phyloP scores from a whole-genome alignment of 768 basidiomycete genomes.

The Lentinula raphanica region DNA sequence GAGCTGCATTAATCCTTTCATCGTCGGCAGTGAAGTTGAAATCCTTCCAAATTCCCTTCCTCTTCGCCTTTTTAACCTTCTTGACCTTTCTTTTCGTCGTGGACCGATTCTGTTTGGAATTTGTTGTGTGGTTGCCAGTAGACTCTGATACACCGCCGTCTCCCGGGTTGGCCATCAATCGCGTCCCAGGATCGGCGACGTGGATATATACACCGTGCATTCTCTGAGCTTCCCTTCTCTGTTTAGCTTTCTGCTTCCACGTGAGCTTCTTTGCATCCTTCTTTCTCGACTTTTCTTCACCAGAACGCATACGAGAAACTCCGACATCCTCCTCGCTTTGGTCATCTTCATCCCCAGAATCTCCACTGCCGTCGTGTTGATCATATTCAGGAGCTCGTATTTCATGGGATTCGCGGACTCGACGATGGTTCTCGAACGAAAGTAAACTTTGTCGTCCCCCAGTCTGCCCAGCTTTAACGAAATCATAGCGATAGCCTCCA shows the following conservation, averaged over 20 bases:
- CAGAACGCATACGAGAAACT: not conserved
- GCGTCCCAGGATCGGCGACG: not conserved
- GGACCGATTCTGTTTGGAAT: not conserved
- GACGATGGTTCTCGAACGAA: slow-evolving; percentile 1
- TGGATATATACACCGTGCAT: slow-evolving; percentile 3
- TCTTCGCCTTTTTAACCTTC: not conserved
- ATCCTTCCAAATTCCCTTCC: not conserved
- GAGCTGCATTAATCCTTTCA: not conserved
- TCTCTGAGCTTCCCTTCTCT: not conserved
- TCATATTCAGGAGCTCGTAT: not conserved
- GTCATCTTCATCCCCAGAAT: not conserved
- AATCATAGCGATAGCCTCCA: not conserved
- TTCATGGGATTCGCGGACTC: too few species aligned
- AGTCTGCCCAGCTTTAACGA: not conserved
- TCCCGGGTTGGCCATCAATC: not conserved
- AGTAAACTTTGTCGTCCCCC: not conserved
- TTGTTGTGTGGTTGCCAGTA: not conserved
- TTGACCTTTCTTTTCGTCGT: not conserved
- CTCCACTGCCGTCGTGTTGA: not conserved
- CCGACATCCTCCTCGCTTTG: not conserved
- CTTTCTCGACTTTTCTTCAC: not conserved
- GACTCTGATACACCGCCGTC: not conserved
- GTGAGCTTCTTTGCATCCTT: not conserved
- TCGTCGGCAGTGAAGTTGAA: not conserved
- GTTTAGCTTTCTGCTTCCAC: slow-evolving; percentile 2